Evolutionary conservation across 1,139 yeast species (phyloP), one percentile per base, ranked within the genome.

Genomic region (Sporopachydermia cereana): DNA sequence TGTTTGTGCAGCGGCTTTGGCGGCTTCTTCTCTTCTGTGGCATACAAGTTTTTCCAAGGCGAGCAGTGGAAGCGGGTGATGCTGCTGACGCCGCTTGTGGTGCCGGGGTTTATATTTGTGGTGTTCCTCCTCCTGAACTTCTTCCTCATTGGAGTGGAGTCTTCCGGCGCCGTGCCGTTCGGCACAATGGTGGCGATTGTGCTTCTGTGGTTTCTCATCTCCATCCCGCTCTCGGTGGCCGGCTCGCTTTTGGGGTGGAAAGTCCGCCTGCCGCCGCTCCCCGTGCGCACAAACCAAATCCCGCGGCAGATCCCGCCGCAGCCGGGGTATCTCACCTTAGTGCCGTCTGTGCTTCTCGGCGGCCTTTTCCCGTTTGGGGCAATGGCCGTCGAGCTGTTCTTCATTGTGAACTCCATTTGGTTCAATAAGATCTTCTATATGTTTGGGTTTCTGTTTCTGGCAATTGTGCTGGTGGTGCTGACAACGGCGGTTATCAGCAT

Each of bases 311-410:
- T 91, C 50, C 98, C 98, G 41, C 71, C 72, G 22, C 96, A 88
- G 64, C 95, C 95, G 46, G 78, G 88, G 77, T 88, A 84, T 57
- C 71, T 86, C 58, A 76, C 74, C 56, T 75, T 84, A 3, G 52
- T 76, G 17, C 82, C 89, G 29, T 74, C 83, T 43, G 68, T 88
- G 57, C 60, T 85, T 43, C 72, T 86, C 49, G 83, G 94, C 1
- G 97, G 98, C 48, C 76, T 91, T 49, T 79, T 91, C 72, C 97
- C 98, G 55, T 91, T 91, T 58, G 95, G 96, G 5, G 83, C 96
- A 18, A 84, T 89, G 57, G 88, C 95, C 12, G 95, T 91, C 46
- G 97, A 91, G 64, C 77, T 93, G 74, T 89, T 86, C 64, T 91
- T 89, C 66, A 71, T 75, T 51, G 79, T 84, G 67, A 76, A 88